Base-by-base conservation (phyloP, 208 protist species). In the Crithidia sp. region DNA sequence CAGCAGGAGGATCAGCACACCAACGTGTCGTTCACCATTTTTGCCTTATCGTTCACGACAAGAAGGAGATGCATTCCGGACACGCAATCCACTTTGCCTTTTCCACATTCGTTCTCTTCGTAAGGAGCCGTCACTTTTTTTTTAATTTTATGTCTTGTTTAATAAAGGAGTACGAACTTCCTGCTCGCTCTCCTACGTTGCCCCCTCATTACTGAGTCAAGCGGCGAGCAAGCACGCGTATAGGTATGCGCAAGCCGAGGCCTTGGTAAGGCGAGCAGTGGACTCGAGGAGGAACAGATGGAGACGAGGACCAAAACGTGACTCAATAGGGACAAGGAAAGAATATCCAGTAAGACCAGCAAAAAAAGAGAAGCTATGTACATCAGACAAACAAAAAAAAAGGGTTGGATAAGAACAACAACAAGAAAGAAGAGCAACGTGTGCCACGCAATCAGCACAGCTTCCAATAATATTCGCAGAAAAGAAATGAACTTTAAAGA, bases 341-440 rank as follows among this genome's bases (percentile, higher is more conserved):
- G 28, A 57, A 67, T 49, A 67, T 67, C 62, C 13, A 7, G 36
- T 13, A 58, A 17, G 63, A 47, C 54, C 59, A 57, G 17, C 57
- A 49, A 36, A 28, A 28, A 28, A 28, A 28, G 0, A 52, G 19
- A 3, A 47, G 7, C 50, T 67, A 67, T 57, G 28, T 67, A 67
- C 62, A 67, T 67, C 62, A 41, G 3, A 16, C 9, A 58, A 17
- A 57, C 57, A 64, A 67, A 57, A 43, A 67, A 47, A 36, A 39
- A 67, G 57, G 13, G 45, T 41, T 37, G 19, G 19, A 41, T 49
- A 7, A 49, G 7, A 16, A 39, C 28, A 39, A 55, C 9, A 13
- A 37, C 12, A 59, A 59, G 0, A 54, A 4, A 10, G 14, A 55
- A 19, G 16, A 19, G 6, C 7, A 17, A 17, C 50, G 8, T 55